These are phyloP conservation scores for Aspergillus sergii DNA, from an alignment of 2,329 filamentous ascomycete genomes.

Conservation along the genomic window DNA sequence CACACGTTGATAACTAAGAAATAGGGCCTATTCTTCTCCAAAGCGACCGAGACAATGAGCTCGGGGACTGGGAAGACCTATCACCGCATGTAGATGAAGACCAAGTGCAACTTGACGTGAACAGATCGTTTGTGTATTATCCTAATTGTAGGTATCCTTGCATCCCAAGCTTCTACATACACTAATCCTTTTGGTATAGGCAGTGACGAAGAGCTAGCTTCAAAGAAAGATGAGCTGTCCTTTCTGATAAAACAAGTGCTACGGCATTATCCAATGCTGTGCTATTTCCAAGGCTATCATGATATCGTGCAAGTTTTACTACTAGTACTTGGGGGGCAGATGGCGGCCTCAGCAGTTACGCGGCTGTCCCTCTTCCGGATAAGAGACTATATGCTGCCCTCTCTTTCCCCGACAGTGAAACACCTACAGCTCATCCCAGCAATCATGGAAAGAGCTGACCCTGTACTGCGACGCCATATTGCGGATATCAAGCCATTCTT, in stretches of 20 bases:
- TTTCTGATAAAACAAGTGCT: constrained; percentile 79
- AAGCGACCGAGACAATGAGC: constrained; percentile 29
- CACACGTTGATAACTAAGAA: constrained; percentile 17
- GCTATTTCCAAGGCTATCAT: constrained; percentile 98
- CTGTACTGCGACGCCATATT: constrained; percentile 73
- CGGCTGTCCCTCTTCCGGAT: constrained; percentile 89
- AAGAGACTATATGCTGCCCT: constrained; percentile 96
- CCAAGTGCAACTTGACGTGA: constrained; percentile 88
- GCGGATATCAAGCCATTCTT: constrained; percentile 83
- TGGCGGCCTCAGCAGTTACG: constrained; percentile 66
- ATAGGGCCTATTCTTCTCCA: constrained; percentile 55
- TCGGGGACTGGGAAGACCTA: constrained; percentile 61
- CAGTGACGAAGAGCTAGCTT: constrained; percentile 67
- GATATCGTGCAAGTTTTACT: constrained; percentile 97
- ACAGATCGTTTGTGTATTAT: constrained; percentile 97
- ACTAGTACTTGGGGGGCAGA: constrained; percentile 71
- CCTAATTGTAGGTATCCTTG: constrained; percentile 65
- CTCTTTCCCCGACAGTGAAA: constrained; percentile 74
- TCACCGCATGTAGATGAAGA: constrained; percentile 82
- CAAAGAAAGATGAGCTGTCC: constrained; percentile 75
- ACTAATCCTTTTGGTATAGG: constrained; percentile 50
- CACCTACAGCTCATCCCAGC: constrained; percentile 88
- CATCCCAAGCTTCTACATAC: neutral
- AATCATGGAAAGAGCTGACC: constrained; percentile 73
- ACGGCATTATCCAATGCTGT: constrained; percentile 77